Evolutionary conservation across 768 basidiomycete genomes (phyloP), one percentile per base, ranked within the genome.

Genomic region (Panaeolus cyanescens): DNA sequence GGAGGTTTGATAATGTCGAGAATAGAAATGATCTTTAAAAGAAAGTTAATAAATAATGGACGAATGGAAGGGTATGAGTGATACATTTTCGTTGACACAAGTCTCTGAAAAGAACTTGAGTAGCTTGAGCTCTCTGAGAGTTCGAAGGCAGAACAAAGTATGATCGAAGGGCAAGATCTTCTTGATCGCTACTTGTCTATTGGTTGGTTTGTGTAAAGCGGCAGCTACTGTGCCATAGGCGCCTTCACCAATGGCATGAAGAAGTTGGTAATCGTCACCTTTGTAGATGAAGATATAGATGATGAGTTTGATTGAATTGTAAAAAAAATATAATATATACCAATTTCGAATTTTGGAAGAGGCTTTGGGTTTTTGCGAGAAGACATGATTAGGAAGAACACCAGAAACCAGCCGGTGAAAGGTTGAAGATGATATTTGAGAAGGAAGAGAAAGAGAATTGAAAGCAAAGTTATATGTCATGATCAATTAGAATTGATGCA

Each of bases 91-190:
- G 68, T 91, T 92, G 54, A 91, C 79, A 67, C 90, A 91, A 45
- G 84, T 82, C 66, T 90, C 89, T 5, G 89, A 90, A 75, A 92
- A 91, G 79, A 92, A 92, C 72, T 89, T 90, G 72, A 92, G 83
- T 19, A 97, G 80, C 77, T 97, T 96, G 72, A 97, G 83, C 77
- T 97, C 96, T 62, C 95, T 85, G 56, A 97, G 79, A 2, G 95
- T 98, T 61, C 91, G 84, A 71, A 96, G 78, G 68, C 91, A 93
- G 79, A 95, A 96, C 74, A 96, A 82, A 32, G 92, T 90, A 72
- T 96, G 95, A 69, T 96, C 95, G 74, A 97, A 96, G 8, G 95
- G 95, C 39, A 92, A 86, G 68, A 97, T 90, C 77, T 93, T 95
- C 84, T 96, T 98, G 78, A 96, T 96, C 40, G 95, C 96, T 15